Evolutionary conservation across 176 grass and related monocot genomes (phyloP).

Genomic region (Hordeum marinum): DNA sequence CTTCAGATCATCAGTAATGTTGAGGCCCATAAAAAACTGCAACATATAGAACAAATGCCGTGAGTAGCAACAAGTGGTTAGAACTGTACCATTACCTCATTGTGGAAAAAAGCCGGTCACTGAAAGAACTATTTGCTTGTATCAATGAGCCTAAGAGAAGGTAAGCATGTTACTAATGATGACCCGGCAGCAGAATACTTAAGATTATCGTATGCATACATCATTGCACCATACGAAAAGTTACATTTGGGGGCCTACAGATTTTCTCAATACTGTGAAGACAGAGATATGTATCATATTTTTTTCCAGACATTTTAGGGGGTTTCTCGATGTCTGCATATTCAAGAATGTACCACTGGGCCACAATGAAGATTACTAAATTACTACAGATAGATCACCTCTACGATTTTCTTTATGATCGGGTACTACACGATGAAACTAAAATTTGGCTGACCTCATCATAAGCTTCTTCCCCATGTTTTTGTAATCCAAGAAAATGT

Average conservation of each 20-base stretch:
- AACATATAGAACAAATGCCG: slow-evolving; percentile 13
- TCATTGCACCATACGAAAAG: background rate
- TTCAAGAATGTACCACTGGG: background rate
- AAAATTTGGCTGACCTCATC: slow-evolving; percentile 52
- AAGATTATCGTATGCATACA: background rate
- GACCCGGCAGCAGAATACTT: background rate
- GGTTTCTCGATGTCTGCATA: background rate
- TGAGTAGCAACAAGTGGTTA: background rate
- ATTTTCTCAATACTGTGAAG: background rate
- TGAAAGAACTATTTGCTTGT: background rate
- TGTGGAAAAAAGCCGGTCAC: background rate
- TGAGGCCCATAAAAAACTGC: slow-evolving; percentile 80
- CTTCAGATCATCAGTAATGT: slow-evolving; percentile 76
- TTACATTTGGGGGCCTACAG: background rate
- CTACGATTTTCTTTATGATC: background rate
- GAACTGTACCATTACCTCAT: background rate
- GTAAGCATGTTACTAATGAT: background rate
- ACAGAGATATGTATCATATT: background rate
- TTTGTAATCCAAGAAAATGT: slow-evolving; percentile 53
- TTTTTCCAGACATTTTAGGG: background rate
- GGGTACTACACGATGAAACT: background rate
- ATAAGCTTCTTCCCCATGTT: slow-evolving; percentile 57
- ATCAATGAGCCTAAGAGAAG: background rate
- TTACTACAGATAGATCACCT: background rate
- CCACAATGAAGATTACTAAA: background rate